These are phyloP conservation scores for Coemansia sp. DNA, from an alignment of 192 early-diverging fungal genomes.

Conservation along the genomic window DNA sequence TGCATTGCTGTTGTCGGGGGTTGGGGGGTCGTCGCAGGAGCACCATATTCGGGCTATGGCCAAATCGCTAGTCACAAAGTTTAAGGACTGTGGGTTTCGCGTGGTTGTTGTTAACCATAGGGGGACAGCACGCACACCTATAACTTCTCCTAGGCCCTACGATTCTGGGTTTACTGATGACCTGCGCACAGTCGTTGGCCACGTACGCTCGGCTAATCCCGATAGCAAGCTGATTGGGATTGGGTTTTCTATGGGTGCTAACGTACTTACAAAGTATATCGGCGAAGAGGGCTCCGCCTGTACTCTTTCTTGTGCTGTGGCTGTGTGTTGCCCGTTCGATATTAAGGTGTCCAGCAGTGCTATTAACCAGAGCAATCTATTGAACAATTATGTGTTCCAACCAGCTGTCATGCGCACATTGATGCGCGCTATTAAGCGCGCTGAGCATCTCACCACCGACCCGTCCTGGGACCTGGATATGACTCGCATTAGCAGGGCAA, in stretches of 20 bases:
- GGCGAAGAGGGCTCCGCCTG: slow-evolving; percentile 73
- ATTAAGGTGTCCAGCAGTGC: slow-evolving; percentile 52
- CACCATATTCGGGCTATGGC: slow-evolving; percentile 77
- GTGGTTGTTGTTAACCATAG: slow-evolving; percentile 83
- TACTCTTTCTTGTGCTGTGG: slow-evolving; percentile 68
- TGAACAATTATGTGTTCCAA: slow-evolving; percentile 61
- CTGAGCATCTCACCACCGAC: slow-evolving; percentile 44
- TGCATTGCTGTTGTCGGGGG: slow-evolving; percentile 75
- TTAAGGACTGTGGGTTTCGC: slow-evolving; percentile 49
- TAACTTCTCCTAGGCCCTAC: slow-evolving; percentile 77
- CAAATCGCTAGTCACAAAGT: slow-evolving; percentile 54
- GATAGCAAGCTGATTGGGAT: slow-evolving; percentile 65
- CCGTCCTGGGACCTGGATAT: slow-evolving; percentile 43
- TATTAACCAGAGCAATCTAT: slow-evolving; percentile 55
- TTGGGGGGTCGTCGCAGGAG: slow-evolving; percentile 93
- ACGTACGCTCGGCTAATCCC: slow-evolving; percentile 48
- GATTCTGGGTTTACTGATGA: slow-evolving; percentile 79
- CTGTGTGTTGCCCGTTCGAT: slow-evolving; percentile 86
- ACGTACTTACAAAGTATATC: slow-evolving; percentile 85
- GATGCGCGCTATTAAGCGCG: slow-evolving; percentile 46
- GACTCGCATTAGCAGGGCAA: slow-evolving; percentile 52
- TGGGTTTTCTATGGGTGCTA: slow-evolving; percentile 91
- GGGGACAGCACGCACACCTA: slow-evolving; percentile 76
- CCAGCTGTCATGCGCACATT: slow-evolving; percentile 55
- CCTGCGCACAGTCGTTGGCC: slow-evolving; percentile 20